Base-by-base conservation (phyloP, 2,329 filamentous ascomycete genomes). In the Leptographium radiaticola region DNA sequence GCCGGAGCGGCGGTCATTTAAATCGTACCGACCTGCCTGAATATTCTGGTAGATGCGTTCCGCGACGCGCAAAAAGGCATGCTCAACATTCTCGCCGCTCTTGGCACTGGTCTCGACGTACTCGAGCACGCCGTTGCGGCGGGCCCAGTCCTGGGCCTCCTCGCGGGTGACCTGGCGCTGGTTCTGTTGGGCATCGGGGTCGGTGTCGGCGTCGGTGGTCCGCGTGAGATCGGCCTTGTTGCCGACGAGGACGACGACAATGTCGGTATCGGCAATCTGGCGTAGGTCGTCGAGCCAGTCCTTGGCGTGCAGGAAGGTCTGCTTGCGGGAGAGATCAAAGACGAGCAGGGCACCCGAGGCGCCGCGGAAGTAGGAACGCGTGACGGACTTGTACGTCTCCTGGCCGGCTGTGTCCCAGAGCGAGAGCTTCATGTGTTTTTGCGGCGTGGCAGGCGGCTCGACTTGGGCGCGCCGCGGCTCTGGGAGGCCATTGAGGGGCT, bases 71-170 rank as follows among this genome's bases (percentile, higher is more conserved):
- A 95, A 78, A 64, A 98, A 98, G 2, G 93, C 93, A 61, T 83
- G 80, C 68, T 98, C 93, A 39, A 98, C 93, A 51, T 89, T 89
- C 66, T 95, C 89, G 52, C 93, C 93, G 58, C 85, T 94, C 75
- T 97, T 98, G 50, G 93, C 93, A 60, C 85, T 90, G 42, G 93
- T 98, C 73, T 98, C 93, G 58, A 97, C 89, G 66, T 97, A 97
- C 66, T 90, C 83, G 65, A 95, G 80, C 31, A 97, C 84, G 55
- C 87, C 87, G 68, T 97, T 96, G 60, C 76, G 72, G 56, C 76
- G 76, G 57, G 89, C 94, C 93, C 93, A 98, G 56, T 86, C 86
- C 64, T 91, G 83, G 3, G 93, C 93, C 70, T 97, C 91, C 60
- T 86, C 77, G 52, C 73, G 75, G 0, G 85, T 87, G 31, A 97